Conservation (phyloP, 352 stramenopile species). For the Pythium scleroteichum region DNA sequence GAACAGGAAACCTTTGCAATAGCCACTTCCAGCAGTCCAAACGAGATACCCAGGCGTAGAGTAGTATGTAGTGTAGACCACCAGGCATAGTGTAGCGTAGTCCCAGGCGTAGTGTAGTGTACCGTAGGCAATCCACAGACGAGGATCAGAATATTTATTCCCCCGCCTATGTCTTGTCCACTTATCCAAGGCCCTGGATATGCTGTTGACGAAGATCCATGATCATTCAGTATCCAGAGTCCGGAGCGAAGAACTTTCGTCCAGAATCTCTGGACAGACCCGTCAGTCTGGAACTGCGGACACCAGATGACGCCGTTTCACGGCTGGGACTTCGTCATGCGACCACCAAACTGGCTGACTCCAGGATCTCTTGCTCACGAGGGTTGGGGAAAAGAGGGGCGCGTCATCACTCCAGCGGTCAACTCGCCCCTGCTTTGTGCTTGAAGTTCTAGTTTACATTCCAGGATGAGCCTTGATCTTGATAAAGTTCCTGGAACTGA, state of each 20-base stretch:
- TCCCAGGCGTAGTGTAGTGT: too few relatives aligned
- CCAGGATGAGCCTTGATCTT: background rate
- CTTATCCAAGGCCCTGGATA: background rate
- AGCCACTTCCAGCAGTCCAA: conserved; percentile 40
- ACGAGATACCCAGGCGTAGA: too few relatives aligned
- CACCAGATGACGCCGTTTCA: conserved; percentile 11
- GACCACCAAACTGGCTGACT: conserved; percentile 18
- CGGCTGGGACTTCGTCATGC: conserved; percentile 4
- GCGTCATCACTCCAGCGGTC: background rate
- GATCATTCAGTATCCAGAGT: conserved; percentile 1
- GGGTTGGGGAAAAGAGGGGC: conserved; percentile 10
- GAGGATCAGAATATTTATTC: too few relatives aligned
- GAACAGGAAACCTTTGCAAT: conserved; percentile 73
- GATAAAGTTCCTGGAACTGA: background rate
- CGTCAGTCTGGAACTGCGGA: conserved; percentile 2
- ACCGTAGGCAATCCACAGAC: too few relatives aligned
- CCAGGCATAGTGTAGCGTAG: too few relatives aligned
- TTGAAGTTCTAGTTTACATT: conserved; percentile 4
- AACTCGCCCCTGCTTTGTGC: background rate
- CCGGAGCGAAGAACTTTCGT: background rate
- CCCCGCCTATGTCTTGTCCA: background rate
- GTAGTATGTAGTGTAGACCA: too few relatives aligned
- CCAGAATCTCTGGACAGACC: background rate
- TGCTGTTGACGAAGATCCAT: background rate
- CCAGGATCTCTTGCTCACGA: conserved; percentile 8